Base-by-base conservation (phyloP, 441 rosid species). In the Arabidopsis lyrata region DNA sequence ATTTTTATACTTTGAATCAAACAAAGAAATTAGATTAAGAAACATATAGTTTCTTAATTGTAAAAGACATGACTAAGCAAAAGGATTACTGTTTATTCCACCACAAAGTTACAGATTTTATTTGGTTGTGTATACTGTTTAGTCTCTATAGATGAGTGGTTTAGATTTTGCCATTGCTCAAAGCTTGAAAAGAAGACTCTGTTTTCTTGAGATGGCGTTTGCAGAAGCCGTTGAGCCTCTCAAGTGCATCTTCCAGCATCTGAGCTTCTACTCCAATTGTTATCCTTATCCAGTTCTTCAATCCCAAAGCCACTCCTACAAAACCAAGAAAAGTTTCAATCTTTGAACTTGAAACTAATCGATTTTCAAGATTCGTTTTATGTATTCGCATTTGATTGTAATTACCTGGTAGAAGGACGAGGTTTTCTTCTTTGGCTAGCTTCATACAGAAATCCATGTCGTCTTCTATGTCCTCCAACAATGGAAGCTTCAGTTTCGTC, bases 401-500 rank as follows among this genome's bases (percentile, higher is more conserved):
- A 24, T 75, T 80, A 84, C 91, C 91, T 45, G 91, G 87, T 18
- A 88, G 68, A 18, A 86, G 14, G 4, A 86, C 76, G 6, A 81
- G 83, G 3, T 85, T 85, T 71, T 88, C 91, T 74, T 84, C 90
- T 52, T 71, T 78, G 8, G 82, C 89, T 55, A 87, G 83, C 83
- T 88, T 88, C 66, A 76, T 61, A 73, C 93, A 83, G 74, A 88
- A 88, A 41, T 87, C 92, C 64, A 83, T 60, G 39, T 88, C 93
- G 60, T 87, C 90, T 1, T 71, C 70, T 27, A 88, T 87, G 52
- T 52, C 96, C 68, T 88, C 80, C 64, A 90, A 54, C 32, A 74
- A 18, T 1, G 77, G 67, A 38, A 80, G 60, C 38, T 84, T 72
- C 55, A 90, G 47, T 56, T 84, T 86, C 5, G 79, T 76, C 92